Evolutionary conservation across 371 early-diverging fungal genomes (phyloP).

Genomic region (Mucor sp.): DNA sequence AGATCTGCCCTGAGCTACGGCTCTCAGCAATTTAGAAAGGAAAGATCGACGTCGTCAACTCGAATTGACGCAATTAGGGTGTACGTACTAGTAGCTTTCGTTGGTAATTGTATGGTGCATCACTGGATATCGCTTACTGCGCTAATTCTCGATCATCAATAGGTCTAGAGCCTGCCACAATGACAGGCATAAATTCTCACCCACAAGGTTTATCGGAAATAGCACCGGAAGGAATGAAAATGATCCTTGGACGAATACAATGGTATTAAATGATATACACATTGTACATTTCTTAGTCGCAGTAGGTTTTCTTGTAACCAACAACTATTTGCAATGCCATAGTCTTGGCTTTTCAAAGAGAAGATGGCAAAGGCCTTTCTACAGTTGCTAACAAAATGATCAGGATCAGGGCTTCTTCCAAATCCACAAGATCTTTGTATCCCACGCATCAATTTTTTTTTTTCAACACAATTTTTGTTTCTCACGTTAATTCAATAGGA

Average conservation of each 20-base stretch:
- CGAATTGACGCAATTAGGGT: no score
- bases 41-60: no score
- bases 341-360: not conserved
- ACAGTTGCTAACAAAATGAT: not conserved
- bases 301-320: not conserved
- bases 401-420: not conserved
- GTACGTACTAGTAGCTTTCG: no score
- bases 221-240: not conserved
- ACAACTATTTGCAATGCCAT: not conserved
- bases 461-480: not conserved
- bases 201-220: not conserved
- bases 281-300: not conserved
- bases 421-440: not conserved
- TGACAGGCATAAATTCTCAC: not conserved
- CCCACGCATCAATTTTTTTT: not conserved
- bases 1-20: no score
- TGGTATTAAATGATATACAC: not conserved
- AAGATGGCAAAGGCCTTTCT: not conserved
- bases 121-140: no score
- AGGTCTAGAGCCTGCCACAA: no score
- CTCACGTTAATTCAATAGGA: not conserved
- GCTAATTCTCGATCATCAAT: no score
- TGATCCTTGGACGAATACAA: not conserved
- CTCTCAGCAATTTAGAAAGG: no score
- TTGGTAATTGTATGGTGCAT: no score